phyloP scores from a whole-genome alignment of 257 asterid genomes.

The Verbena officinalis region DNA sequence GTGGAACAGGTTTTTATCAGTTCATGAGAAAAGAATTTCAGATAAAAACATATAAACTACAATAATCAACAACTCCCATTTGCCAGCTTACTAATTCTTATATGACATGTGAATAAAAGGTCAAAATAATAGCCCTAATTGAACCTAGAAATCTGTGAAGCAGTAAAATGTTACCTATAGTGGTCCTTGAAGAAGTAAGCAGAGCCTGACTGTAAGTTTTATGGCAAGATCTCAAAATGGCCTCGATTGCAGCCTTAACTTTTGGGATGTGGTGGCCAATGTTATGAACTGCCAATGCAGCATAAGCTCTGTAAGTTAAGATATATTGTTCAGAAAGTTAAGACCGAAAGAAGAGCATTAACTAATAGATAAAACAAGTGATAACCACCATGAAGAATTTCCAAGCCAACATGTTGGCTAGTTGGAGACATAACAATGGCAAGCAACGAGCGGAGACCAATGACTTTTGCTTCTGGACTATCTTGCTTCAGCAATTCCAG shows the following conservation, averaged over 20 bases:
- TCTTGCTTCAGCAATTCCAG: constrained; percentile 96
- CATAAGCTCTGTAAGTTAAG: constrained; percentile 29
- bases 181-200: constrained; percentile 95
- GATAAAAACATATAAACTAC: constrained; percentile 8
- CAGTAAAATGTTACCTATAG: constrained; percentile 61
- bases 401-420: constrained; percentile 93
- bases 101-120: constrained; percentile 17
- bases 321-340: constrained; percentile 23
- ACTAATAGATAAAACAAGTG: constrained; percentile 28
- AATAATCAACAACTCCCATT: constrained; percentile 12
- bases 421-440: constrained; percentile 98
- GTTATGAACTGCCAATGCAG: constrained; percentile 74
- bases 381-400: constrained; percentile 87
- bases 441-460: constrained; percentile 98
- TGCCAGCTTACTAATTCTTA: constrained; percentile 15
- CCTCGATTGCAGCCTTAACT: constrained; percentile 96
- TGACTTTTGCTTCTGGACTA: constrained; percentile 97
- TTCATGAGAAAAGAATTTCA: constrained; percentile 15
- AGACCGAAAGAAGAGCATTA: constrained; percentile 21
- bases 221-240: constrained; percentile 90
- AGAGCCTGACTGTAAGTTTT: constrained; percentile 88
- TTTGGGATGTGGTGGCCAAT: constrained; percentile 97
- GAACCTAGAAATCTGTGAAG: constrained; percentile 24
- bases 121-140: constrained; percentile 7
- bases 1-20: not conserved